Base-by-base conservation (phyloP, 2,329 filamentous ascomycete species). In the Colletotrichum sp. region DNA sequence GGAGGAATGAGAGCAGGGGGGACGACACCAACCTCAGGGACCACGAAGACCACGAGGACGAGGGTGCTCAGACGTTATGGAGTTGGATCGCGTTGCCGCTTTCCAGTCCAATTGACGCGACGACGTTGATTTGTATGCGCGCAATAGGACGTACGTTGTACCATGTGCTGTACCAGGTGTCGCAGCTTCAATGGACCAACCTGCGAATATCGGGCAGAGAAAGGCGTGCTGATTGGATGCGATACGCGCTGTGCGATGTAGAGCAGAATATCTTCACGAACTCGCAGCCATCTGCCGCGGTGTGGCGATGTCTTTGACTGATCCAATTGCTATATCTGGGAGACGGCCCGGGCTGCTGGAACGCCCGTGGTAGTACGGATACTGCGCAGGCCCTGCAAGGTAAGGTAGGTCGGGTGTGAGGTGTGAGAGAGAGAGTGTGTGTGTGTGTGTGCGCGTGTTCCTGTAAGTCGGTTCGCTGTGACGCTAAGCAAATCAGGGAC, bases 191-290 rank as follows among this genome's bases (percentile, higher is more conserved):
- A 57, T 49, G n/a, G 55, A 26, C 24, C 62, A 44, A 26, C 21
- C 24, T 57, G 52, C 36, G 18, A 52, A 39, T 63, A 63, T 57
- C 36, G 49, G 49, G 21, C 12, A 15, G 24, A 15, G 55, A 10
- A 39, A 18, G 66, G 13, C 28, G 24, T 12, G 18, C 18, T 77
- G 64, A 78, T 78, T 78, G 77, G 77, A 28, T 32, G 24, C 59
- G 62, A 55, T 75, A 77, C 77, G 68, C 72, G 71, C 63, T 77
- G 71, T 72, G 68, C 68, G 55, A 72, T 72, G 71, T 26, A 44
- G 55, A 30, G 55, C 66, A 73, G 62, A 70, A 39, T 49, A 55
- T 74, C 36, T 67, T 44, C 59, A 74, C 32, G 39, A 30, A 49
- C 18, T 18, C 60, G 68, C 62, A 72, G 62, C 28, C 36, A 26